Base-by-base conservation (phyloP, 257 asterid genomes). In the Nicotiana knightiana region DNA sequence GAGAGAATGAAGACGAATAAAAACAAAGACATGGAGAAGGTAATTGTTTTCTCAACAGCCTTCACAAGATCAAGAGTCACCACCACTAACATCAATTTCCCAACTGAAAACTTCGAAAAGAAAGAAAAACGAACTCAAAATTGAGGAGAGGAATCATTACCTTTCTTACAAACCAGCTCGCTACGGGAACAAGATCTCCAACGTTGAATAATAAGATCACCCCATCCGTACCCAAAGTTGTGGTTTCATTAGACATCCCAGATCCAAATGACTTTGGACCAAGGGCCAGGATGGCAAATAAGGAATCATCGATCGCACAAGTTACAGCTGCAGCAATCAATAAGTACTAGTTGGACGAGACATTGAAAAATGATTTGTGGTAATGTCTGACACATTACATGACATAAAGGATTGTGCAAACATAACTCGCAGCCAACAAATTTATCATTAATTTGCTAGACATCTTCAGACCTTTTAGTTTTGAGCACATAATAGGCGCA, bases 121-220 rank as follows among this genome's bases (percentile, higher is more conserved):
- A 63, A 51, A 81, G 59, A 46, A 48, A 71, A 30, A 48, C 51
- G 39, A 51, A 73, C 43, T 73, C 43, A 73, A 48, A 51, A 48
- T 26, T 73, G 26, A 51, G 32, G 66, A 61, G 4, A 73, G 28
- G 79, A 63, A 82, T 26, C 30, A 18, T 53, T 66, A 95, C 99
- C 99, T 93, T 91, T 91, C 82, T 87, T 71, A 92, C 99, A 85
- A 84, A 87, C 99, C 96, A 96, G 55, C 88, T 83, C 9, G 92
- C 88, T 85, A 90, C 43, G 6, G 99, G 97, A 83, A 90, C 89
- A 17, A 94, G 92, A 81, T 89, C 93, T 83, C 90, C 91, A 3
- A 84, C 93, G 76, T 85, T 82, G 87, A 94, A 96, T 84, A 96
- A 67, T 83, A 93, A 81, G 79, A 96, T 90, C 65, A 87, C 84